phyloP scores from a whole-genome alignment of 2,329 filamentous ascomycete genomes.

The Macroventuria anomochaeta region DNA sequence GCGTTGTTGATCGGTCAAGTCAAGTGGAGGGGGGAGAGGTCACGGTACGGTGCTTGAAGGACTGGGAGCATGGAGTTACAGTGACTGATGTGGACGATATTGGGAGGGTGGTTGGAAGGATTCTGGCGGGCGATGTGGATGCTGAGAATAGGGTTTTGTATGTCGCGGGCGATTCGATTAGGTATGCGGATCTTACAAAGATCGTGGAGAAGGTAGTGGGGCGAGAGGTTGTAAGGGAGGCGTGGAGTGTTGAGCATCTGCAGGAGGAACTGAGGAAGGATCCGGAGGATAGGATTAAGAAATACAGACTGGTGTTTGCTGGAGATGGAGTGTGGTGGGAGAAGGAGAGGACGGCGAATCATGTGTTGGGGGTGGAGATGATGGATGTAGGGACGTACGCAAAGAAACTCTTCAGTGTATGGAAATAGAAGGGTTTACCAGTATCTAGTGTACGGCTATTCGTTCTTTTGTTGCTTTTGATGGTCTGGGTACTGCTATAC shows the following conservation, averaged over 20 bases:
- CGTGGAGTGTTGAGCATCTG: constrained; percentile 58
- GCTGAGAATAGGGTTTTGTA: constrained; percentile 58
- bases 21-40: constrained; percentile 12
- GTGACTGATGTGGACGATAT: constrained; percentile 70
- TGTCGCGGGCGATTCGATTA: constrained; percentile 67
- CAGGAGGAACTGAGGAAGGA: constrained; percentile 55
- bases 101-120: constrained; percentile 63
- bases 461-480: background rate
- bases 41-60: constrained; percentile 62
- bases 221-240: constrained; percentile 55
- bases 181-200: constrained; percentile 62
- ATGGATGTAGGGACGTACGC: constrained; percentile 53
- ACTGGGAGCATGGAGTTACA: constrained; percentile 68
- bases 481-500: constrained; percentile 18
- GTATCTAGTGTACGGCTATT: background rate
- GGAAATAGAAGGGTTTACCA: constrained; percentile 7
- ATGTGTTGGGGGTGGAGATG: constrained; percentile 55
- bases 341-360: constrained; percentile 60
- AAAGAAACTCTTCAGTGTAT: constrained; percentile 15
- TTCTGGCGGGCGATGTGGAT: constrained; percentile 51
- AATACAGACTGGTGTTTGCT: constrained; percentile 68
- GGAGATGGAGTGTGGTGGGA: constrained; percentile 67
- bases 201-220: constrained; percentile 57
- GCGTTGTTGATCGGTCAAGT: constrained; percentile 60
- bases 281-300: constrained; percentile 59